These are phyloP conservation scores for Diaporthe batatas DNA, from an alignment of 2,329 filamentous ascomycete species.

Conservation along the genomic window DNA sequence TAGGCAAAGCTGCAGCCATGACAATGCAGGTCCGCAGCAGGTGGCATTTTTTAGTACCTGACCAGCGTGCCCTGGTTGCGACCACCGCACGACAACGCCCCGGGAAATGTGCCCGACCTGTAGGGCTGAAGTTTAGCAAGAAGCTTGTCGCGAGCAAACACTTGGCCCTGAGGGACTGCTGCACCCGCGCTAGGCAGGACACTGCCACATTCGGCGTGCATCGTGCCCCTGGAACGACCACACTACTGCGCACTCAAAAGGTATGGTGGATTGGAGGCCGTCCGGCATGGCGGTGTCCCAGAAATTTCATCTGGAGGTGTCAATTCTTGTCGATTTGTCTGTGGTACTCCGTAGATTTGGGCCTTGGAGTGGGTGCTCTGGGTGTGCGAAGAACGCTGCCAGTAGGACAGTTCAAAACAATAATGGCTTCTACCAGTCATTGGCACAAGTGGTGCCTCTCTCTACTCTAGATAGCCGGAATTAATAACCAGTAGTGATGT, in stretches of 20 bases:
- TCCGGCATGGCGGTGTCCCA: constrained; percentile 11
- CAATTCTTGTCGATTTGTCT: background rate
- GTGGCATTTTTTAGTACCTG: background rate
- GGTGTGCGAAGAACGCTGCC: background rate
- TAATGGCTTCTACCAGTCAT: background rate
- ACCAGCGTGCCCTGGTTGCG: too few species aligned
- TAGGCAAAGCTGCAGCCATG: background rate
- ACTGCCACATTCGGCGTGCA: constrained; percentile 41
- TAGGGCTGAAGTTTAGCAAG: constrained; percentile 42
- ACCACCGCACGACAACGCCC: background rate
- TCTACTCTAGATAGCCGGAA: constrained; percentile 11
- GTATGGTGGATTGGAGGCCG: constrained; percentile 19
- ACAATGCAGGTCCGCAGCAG: background rate
- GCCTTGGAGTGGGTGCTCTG: background rate
- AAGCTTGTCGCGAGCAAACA: constrained; percentile 32
- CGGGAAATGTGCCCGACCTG: constrained; percentile 12
- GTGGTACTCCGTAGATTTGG: background rate
- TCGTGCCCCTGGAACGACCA: constrained; percentile 28
- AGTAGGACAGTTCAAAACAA: background rate
- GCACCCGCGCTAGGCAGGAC: constrained; percentile 38
- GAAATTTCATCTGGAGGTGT: background rate
- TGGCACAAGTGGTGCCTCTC: constrained; percentile 11
- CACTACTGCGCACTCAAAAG: constrained; percentile 10
- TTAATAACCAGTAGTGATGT: background rate
- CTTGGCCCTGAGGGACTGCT: constrained; percentile 7